Percentiles rank a stretch among this genome's conserved stretches.
phyloP scores from a whole-genome alignment of 2,329 filamentous ascomycete species.

The Colletotrichum magnum region DNA sequence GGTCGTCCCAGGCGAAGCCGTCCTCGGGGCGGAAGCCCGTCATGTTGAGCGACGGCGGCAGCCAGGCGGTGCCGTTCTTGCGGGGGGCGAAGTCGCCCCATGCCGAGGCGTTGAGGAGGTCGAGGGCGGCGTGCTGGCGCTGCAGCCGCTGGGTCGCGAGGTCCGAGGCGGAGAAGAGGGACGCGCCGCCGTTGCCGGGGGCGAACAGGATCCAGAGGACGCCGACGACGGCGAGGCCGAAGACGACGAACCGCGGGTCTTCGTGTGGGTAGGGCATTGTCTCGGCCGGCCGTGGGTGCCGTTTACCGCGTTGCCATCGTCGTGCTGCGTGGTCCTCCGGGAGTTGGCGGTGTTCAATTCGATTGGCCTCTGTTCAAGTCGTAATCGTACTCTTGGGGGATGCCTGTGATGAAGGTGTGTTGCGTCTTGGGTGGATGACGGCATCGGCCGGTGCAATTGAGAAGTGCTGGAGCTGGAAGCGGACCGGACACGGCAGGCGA shows the following conservation, averaged over 20 bases:
- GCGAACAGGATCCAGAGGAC: conserved; percentile 61
- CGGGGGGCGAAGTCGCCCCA: conserved; percentile 74
- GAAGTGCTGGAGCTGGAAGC: conserved; percentile 10
- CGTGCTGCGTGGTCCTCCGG: conserved; percentile 12
- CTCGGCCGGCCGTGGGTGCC: conserved; percentile 45
- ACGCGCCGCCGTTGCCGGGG: conserved; percentile 42
- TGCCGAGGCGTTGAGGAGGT: conserved; percentile 66
- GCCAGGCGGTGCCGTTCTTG: conserved; percentile 32
- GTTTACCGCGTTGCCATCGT: conserved; percentile 32
- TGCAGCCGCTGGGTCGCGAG: conserved; percentile 56
- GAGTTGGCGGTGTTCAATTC: background rate
- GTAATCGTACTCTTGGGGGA: background rate
- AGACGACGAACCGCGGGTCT: conserved; percentile 49
- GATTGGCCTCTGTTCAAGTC: background rate
- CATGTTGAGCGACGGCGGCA: conserved; percentile 73
- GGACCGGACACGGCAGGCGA: conserved; percentile 18
- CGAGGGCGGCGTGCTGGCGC: conserved; percentile 66
- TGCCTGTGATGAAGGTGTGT: conserved; percentile 1
- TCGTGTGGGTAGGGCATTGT: conserved; percentile 60
- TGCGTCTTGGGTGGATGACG: conserved; percentile 19
- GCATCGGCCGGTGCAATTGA: conserved; percentile 15
- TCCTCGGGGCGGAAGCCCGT: conserved; percentile 83
- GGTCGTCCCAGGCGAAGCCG: conserved; percentile 82
- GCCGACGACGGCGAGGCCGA: conserved; percentile 58
- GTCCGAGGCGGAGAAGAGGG: conserved; percentile 54